Base-by-base conservation (phyloP, 2,329 filamentous ascomycete genomes). In the Cordyceps farinosa region DNA sequence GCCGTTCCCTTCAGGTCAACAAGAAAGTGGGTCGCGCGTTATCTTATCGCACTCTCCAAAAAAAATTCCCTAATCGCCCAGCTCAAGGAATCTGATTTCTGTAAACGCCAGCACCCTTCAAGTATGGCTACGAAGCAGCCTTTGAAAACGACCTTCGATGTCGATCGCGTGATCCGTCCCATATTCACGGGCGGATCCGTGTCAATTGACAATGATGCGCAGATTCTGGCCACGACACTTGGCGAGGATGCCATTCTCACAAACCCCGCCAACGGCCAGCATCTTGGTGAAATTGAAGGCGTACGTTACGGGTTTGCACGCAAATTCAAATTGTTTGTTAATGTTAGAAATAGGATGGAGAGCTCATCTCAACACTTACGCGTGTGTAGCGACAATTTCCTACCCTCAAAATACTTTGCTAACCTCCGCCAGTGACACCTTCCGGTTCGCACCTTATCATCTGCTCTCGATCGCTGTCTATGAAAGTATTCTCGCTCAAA, bases 131-230 rank as follows among this genome's bases (percentile, higher is more conserved):
- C 78, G 65, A 87, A 86, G 75, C 78, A 85, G 65, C 80, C 84
- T 22, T 80, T 85, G 69, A 96, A 92, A 81, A 97, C 92, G 64
- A 97, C 94, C 3, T 99, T 97, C 75, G 91, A 96, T 72, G 86
- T 90, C 64, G 84, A 84, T 67, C 87, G 90, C 71, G 90, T 92
- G 54, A 90, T 99, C 62, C 90, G 92, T 70, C 95, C 95, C 27
- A 94, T 98, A 56, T 97, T 95, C 73, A 97, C 94, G 2, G 95
- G 95, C 61, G 95, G 95, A 50, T 89, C 90, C 67, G 87, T 96
- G 64, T 87, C 91, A 36, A 84, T 98, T 65, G 92, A 94, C 80
- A 85, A 88, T 74, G 86, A 87, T 77, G 92, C 92, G 58, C 86
- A 86, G 70, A 86, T 98, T 66, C 83, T 99, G 61, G 94, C 92